Evolutionary conservation across 2,329 filamentous ascomycete species (phyloP), one percentile per base, ranked within the genome.

Genomic region (Ceratocystis huliohia): DNA sequence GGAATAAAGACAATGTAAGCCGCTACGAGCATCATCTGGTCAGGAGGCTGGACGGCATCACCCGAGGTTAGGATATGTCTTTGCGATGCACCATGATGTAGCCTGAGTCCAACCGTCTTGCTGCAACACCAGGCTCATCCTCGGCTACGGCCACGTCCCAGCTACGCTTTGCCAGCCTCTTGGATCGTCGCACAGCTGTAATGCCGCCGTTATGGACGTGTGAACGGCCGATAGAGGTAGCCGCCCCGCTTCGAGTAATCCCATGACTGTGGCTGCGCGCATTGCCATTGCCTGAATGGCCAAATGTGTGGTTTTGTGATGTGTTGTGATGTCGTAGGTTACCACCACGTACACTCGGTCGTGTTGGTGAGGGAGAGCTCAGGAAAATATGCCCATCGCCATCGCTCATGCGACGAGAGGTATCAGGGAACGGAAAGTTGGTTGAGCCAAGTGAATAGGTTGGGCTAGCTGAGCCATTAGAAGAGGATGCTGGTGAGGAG

Each of bases 41-140:
- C 48, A 53, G 0, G 13, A 28, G 22, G 7, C 20, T 53, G 6
- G 48, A 63, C 48, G 45, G 30, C 68, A 1, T 17, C 10, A 63
- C 69, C 64, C 37, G 28, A 7, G 61, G 68, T 73, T 73, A 83
- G 62, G 83, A 78, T 69, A 84, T 70, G 68, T 84, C 81, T 69
- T 74, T 77, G 72, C 77, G 76, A 37, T 81, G 74, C 2, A 84
- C 81, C 2, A 84, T 75, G 20, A 84, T 77, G 62, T 84, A 84
- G 0, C 82, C 82, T 68, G 50, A 59, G 20, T 59, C 63, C 1
- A 50, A n/a, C 4, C 63, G 63, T 57, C 63, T 56, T 30, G 50
- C 25, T 25, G 48, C 37, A 57, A 37, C 48, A 13, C 30, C 44
- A n/a, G 45, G 46, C 25, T 66, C 65, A 15, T 66, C 65, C 28